Conservation (phyloP, 176 grass and related monocot species). For the Avena atlantica region DNA sequence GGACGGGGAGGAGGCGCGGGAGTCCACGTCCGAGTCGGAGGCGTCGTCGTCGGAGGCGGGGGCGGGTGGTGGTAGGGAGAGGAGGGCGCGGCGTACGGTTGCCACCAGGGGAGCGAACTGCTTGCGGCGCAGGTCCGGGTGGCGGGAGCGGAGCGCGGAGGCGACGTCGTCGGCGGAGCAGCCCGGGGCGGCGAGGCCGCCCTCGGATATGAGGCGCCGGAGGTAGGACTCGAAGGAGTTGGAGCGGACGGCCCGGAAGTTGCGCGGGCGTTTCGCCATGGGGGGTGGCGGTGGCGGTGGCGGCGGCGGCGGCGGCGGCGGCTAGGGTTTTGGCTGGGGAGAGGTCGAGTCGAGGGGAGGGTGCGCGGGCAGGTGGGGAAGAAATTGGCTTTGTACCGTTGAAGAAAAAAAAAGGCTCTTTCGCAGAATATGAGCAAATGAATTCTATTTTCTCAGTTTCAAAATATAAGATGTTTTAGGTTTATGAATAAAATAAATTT, state of each 20-base stretch:
- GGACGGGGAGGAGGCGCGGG: conserved; percentile 31
- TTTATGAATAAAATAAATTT: too few relatives aligned
- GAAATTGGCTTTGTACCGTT: not conserved
- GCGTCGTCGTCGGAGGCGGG: not conserved
- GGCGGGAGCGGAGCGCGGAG: conserved; percentile 55
- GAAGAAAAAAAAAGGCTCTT: not conserved
- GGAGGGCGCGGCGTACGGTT: conserved; percentile 46
- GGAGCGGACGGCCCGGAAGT: conserved; percentile 42
- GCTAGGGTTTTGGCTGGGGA: conserved; percentile 31
- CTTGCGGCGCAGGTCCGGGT: conserved; percentile 54
- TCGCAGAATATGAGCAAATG: not conserved
- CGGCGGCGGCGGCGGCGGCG: conserved; percentile 8
- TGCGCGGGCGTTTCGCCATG: conserved; percentile 72
- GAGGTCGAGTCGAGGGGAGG: not conserved
- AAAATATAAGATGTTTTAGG: too few relatives aligned
- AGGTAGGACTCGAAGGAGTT: conserved; percentile 44
- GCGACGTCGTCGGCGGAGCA: conserved; percentile 58
- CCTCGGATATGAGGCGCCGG: conserved; percentile 45
- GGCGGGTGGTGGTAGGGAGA: not conserved
- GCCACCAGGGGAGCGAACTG: conserved; percentile 59
- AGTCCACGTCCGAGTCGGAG: not conserved
- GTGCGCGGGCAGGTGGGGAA: not conserved
- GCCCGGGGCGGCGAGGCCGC: conserved; percentile 41
- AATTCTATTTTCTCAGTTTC: not conserved
- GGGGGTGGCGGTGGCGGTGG: not conserved